Conservation (phyloP, 352 stramenopile species). For the Globisporangium nodosum region DNA sequence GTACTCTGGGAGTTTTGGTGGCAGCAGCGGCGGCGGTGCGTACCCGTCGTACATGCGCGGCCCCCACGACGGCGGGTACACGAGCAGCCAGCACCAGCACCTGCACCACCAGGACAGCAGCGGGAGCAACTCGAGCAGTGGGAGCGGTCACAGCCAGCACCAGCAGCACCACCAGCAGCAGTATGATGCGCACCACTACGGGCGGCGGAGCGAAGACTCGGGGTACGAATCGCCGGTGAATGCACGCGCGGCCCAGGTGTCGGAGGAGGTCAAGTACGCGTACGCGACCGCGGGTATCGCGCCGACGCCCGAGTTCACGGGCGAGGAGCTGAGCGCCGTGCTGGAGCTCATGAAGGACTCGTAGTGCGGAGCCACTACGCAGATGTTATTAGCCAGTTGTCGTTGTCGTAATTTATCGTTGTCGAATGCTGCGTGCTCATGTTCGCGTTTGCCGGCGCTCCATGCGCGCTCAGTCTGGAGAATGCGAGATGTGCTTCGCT, state of each 20-base stretch:
- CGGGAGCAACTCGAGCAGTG: neutral
- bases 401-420: conserved; percentile 13
- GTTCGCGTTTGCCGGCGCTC: no score
- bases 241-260: conserved; percentile 14
- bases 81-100: conserved; percentile 14
- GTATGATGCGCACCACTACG: conserved; percentile 7
- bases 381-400: neutral
- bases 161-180: conserved; percentile 14
- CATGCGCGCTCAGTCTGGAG: conserved; percentile 20
- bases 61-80: conserved; percentile 23
- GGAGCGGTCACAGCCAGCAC: conserved; percentile 3
- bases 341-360: conserved; percentile 80
- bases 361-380: conserved; percentile 16
- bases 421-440: neutral
- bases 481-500: no score
- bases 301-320: conserved; percentile 54
- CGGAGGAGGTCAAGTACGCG: conserved; percentile 21
- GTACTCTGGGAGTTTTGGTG: conserved; percentile 11
- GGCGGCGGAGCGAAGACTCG: conserved; percentile 8
- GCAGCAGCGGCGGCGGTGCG: conserved; percentile 11
- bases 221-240: conserved; percentile 23
- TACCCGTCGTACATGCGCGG: conserved; percentile 41
- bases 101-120: conserved; percentile 6
- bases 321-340: conserved; percentile 72
- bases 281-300: conserved; percentile 21